Evolutionary conservation across 306 rosid species (phyloP).

Genomic region (Casuarina cunninghamiana): DNA sequence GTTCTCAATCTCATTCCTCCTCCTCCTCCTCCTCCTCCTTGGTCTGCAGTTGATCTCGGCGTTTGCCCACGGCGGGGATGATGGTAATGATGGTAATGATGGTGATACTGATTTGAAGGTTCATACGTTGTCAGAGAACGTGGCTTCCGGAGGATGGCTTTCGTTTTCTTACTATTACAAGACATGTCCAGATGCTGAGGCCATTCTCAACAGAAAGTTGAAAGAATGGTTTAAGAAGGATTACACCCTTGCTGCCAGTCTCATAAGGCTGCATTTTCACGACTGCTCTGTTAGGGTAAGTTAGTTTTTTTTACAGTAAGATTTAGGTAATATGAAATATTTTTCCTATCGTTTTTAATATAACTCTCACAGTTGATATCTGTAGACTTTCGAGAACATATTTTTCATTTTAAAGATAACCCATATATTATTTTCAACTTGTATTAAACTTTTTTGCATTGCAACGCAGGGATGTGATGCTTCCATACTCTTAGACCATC

Average conservation of each 20-base stretch:
- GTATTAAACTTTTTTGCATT: background rate
- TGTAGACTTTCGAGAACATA: too few relatives aligned
- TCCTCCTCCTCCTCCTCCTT: slow-evolving; percentile 30
- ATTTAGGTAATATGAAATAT: too few relatives aligned
- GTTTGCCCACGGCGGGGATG: slow-evolving; percentile 24
- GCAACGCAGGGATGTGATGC: slow-evolving; percentile 72
- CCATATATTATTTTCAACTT: too few relatives aligned
- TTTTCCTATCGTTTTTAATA: too few relatives aligned
- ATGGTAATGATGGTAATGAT: background rate
- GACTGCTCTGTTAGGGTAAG: slow-evolving; percentile 76
- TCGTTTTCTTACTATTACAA: slow-evolving; percentile 48
- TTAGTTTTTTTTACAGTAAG: too few relatives aligned
- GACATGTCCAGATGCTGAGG: slow-evolving; percentile 66
- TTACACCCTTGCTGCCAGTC: slow-evolving; percentile 57
- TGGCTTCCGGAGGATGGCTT: slow-evolving; percentile 43
- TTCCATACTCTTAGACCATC: slow-evolving; percentile 66
- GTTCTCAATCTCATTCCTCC: slow-evolving; percentile 20
- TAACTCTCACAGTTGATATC: too few relatives aligned
- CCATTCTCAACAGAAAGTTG: slow-evolving; percentile 51
- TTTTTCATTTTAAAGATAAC: too few relatives aligned
- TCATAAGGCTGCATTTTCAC: slow-evolving; percentile 81
- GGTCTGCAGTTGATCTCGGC: slow-evolving; percentile 31
- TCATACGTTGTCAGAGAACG: slow-evolving; percentile 20
- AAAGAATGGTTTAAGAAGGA: slow-evolving; percentile 57
- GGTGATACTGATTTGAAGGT: background rate